Conservation (phyloP, 2,329 filamentous ascomycete species). For the Alternaria alternata region DNA sequence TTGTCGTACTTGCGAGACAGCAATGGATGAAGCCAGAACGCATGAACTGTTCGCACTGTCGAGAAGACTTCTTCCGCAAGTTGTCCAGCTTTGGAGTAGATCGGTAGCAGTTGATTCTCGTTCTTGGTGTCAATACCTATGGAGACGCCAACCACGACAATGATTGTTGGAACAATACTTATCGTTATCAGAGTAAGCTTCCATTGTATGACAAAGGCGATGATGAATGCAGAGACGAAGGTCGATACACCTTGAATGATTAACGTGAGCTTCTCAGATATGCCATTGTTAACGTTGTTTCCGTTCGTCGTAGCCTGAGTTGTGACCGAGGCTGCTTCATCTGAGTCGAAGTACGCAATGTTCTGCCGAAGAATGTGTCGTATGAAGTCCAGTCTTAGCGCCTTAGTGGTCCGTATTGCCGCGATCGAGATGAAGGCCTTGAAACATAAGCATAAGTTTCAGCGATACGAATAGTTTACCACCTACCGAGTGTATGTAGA, state of each 20-base stretch:
- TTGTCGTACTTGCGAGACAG: conserved; percentile 56
- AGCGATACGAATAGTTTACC: not conserved
- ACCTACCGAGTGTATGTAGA: conserved; percentile 57
- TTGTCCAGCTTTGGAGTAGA: conserved; percentile 56
- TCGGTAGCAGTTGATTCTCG: conserved; percentile 48
- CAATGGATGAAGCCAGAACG: conserved; percentile 57
- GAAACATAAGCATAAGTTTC: conserved; percentile 12
- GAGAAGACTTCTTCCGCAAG: conserved; percentile 62
- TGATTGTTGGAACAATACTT: conserved; percentile 58
- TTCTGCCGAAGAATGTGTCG: conserved; percentile 64
- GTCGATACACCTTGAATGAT: conserved; percentile 52
- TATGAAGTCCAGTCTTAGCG: conserved; percentile 68
- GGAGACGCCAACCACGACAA: conserved; percentile 39
- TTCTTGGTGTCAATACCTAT: conserved; percentile 48
- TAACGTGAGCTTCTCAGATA: conserved; percentile 59
- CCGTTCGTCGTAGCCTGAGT: conserved; percentile 94
- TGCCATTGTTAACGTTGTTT: conserved; percentile 90
- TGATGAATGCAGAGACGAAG: conserved; percentile 86
- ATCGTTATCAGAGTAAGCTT: conserved; percentile 83
- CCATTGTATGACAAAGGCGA: conserved; percentile 91
- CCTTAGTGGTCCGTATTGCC: conserved; percentile 61
- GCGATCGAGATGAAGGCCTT: conserved; percentile 57
- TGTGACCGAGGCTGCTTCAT: conserved; percentile 91
- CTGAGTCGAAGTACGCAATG: conserved; percentile 69
- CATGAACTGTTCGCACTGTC: conserved; percentile 58